Evolutionary conservation across 2,329 filamentous ascomycete species (phyloP).

Genomic region (Orbilia oligospora): DNA sequence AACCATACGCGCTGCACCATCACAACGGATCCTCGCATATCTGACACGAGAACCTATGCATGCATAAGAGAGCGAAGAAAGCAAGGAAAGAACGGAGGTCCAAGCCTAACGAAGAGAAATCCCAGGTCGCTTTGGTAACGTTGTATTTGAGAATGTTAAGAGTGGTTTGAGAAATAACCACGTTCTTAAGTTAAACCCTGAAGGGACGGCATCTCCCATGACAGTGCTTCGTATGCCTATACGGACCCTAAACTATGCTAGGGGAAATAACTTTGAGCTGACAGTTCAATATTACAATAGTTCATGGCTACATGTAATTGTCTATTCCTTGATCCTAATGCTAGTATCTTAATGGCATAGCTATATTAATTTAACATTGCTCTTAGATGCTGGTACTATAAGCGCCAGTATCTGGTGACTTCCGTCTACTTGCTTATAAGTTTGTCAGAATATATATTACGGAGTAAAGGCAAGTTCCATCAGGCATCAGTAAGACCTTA

Average conservation of each 20-base stretch:
- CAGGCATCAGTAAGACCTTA: constrained; percentile 16
- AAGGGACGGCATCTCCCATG: constrained; percentile 21
- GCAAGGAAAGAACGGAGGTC: constrained; percentile 15
- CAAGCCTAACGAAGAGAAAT: constrained; percentile 4
- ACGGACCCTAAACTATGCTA: not conserved
- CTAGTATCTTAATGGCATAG: constrained; percentile 5
- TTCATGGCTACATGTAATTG: not conserved
- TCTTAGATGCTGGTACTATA: not conserved
- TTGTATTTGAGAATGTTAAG: constrained; percentile 13
- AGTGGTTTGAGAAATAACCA: constrained; percentile 12
- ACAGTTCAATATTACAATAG: not conserved
- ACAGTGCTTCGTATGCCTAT: not conserved
- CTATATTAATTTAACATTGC: constrained; percentile 11
- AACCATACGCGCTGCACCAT: not conserved
- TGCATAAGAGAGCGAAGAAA: not conserved
- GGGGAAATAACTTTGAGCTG: not conserved
- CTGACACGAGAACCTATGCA: constrained; percentile 30
- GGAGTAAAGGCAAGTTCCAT: constrained; percentile 28
- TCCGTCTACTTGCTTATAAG: constrained; percentile 4
- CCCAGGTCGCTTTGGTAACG: constrained; percentile 6
- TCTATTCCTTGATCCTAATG: constrained; percentile 2
- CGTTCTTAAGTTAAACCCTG: constrained; percentile 11
- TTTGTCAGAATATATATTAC: constrained; percentile 1
- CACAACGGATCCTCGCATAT: constrained; percentile 37
- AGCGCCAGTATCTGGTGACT: constrained; percentile 32